phyloP scores from a whole-genome alignment of 2,329 filamentous ascomycete genomes.

The Aspergillus sp. region DNA sequence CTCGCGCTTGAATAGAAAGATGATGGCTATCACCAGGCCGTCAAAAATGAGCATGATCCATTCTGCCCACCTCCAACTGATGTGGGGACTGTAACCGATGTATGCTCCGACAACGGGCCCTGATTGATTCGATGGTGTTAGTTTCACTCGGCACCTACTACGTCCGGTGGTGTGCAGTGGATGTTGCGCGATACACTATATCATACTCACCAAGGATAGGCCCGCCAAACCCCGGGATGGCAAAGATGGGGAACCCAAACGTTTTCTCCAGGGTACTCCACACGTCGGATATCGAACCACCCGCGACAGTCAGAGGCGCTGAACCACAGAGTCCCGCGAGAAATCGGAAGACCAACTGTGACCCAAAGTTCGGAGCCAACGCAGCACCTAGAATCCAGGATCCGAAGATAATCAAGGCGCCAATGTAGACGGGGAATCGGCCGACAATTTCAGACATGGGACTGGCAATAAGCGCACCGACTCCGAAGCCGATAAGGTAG shows the following conservation, averaged over 20 bases:
- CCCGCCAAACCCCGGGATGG: constrained; percentile 46
- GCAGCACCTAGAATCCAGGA: constrained; percentile 52
- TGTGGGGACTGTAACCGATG: constrained; percentile 13
- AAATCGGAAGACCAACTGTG: constrained; percentile 53
- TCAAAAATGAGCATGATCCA: constrained; percentile 48
- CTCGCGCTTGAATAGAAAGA: constrained; percentile 52
- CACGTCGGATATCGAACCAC: constrained; percentile 49
- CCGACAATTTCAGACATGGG: constrained; percentile 53
- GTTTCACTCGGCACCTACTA: not conserved
- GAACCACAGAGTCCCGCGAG: constrained; percentile 51
- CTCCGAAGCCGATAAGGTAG: constrained; percentile 49
- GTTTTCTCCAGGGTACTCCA: constrained; percentile 50
- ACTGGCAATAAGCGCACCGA: constrained; percentile 51
- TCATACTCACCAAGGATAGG: constrained; percentile 19
- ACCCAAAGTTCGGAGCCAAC: constrained; percentile 51
- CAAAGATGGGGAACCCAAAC: constrained; percentile 53
- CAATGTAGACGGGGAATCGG: constrained; percentile 54
- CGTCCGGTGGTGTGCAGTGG: not conserved
- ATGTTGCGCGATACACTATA: not conserved
- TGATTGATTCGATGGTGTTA: not conserved
- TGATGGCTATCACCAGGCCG: constrained; percentile 33
- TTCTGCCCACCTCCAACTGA: constrained; percentile 44
- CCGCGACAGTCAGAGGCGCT: constrained; percentile 48
- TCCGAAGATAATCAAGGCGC: constrained; percentile 48
- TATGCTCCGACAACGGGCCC: constrained; percentile 21